phyloP scores from a whole-genome alignment of 1,139 yeast species.

The Candida sojae region DNA sequence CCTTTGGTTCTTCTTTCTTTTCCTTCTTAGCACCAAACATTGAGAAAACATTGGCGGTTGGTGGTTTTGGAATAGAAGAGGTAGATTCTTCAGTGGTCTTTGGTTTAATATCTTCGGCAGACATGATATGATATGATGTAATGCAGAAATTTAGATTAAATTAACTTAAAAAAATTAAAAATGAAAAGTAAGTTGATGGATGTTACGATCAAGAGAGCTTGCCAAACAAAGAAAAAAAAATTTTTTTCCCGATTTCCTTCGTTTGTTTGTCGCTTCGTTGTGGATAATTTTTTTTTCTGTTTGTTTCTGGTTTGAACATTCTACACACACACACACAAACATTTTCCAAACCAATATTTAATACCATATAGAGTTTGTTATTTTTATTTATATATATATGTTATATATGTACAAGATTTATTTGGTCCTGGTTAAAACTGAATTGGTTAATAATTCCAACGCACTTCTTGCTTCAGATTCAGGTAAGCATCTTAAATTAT shows the following conservation, averaged over 20 bases:
- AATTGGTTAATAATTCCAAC: conserved; percentile 78
- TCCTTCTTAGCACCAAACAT: conserved; percentile 88
- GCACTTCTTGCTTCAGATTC: conserved; percentile 90
- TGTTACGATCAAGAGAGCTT: no score
- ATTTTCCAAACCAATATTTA: no score
- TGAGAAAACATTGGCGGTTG: conserved; percentile 79
- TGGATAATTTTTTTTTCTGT: neutral
- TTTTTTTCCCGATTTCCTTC: neutral
- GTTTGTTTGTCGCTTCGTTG: neutral
- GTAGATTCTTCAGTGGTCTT: conserved; percentile 23
- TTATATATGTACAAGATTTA: conserved; percentile 22
- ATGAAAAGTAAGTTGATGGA: no score
- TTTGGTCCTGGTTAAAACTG: conserved; percentile 78
- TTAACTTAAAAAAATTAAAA: neutral
- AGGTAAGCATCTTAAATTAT: conserved; percentile 72
- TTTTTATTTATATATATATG: neutral
- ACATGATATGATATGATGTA: conserved; percentile 22
- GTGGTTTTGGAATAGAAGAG: conserved; percentile 44
- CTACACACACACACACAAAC: neutral
- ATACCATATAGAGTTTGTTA: neutral
- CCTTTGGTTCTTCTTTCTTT: conserved; percentile 51
- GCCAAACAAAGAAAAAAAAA: neutral
- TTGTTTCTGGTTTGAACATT: neutral
- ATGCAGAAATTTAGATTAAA: neutral
- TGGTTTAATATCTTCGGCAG: conserved; percentile 39